phyloP scores from a whole-genome alignment of 805 yeast genomes.

The Pichia rugopelliculosa region DNA sequence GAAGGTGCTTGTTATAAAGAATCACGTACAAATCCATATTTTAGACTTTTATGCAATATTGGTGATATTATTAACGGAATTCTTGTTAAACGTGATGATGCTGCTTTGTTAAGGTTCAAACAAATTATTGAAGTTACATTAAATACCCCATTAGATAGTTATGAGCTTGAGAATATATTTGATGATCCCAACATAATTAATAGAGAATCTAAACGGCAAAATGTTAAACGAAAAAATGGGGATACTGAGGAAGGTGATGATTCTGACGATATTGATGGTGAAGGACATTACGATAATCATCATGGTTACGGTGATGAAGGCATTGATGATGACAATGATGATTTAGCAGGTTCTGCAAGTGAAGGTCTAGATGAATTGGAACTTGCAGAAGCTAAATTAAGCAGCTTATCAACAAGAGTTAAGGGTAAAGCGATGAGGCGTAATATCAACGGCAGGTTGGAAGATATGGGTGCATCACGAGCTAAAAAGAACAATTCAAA shows the following conservation, averaged over 20 bases:
- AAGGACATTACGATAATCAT: slow-evolving; percentile 9
- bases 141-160: slow-evolving; percentile 19
- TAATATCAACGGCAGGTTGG: slow-evolving; percentile 8
- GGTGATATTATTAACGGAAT: slow-evolving; percentile 17
- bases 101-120: slow-evolving; percentile 9
- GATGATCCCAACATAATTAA: slow-evolving; percentile 8
- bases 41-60: slow-evolving; percentile 19
- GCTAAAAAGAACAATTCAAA: slow-evolving; percentile 5
- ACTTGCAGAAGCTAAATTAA: slow-evolving; percentile 29
- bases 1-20: slow-evolving; percentile 6
- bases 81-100: slow-evolving; percentile 5
- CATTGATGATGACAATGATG: slow-evolving; percentile 19
- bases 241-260: slow-evolving; percentile 1
- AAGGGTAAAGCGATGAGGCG: slow-evolving; percentile 24
- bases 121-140: slow-evolving; percentile 16
- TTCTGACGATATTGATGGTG: not conserved
- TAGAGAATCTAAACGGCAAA: not conserved
- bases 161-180: slow-evolving; percentile 18
- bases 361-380: slow-evolving; percentile 37
- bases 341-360: slow-evolving; percentile 30
- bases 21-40: slow-evolving; percentile 11
- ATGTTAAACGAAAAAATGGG: not conserved
- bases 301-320: slow-evolving; percentile 15
- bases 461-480: slow-evolving; percentile 9
- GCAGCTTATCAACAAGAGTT: slow-evolving; percentile 8